Evolutionary conservation across 148 eudicot genomes (phyloP).

Genomic region (Polygonum maritimum): DNA sequence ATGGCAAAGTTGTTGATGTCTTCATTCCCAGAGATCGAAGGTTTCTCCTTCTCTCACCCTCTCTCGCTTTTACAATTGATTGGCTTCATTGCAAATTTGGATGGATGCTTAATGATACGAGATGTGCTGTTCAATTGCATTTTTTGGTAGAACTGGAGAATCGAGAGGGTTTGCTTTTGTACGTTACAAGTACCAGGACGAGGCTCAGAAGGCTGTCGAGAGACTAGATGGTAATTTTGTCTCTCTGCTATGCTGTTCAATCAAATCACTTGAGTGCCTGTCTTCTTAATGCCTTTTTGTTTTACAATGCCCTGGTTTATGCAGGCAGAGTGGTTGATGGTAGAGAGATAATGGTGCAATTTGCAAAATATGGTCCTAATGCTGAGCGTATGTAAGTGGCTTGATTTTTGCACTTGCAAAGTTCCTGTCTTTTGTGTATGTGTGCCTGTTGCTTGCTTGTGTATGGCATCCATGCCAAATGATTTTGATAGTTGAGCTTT

Average conservation of each 20-base stretch:
- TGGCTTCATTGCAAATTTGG: background rate
- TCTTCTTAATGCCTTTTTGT: background rate
- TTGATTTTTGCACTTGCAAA: background rate
- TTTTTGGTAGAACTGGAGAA: constrained; percentile 69
- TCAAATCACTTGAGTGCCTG: background rate
- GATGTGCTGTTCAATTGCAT: background rate
- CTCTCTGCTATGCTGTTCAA: background rate
- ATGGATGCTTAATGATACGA: background rate
- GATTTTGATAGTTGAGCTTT: background rate
- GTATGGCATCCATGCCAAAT: background rate
- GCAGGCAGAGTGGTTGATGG: constrained; percentile 47
- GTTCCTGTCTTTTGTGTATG: background rate
- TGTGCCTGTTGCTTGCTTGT: background rate
- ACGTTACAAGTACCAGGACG: constrained; percentile 58
- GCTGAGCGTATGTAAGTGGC: constrained; percentile 43
- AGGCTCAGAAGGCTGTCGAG: constrained; percentile 56
- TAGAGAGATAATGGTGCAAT: constrained; percentile 48
- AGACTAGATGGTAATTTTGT: constrained; percentile 36
- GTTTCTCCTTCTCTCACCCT: constrained; percentile 12
- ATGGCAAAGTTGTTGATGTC: constrained; percentile 74
- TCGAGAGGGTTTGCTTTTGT: constrained; percentile 98
- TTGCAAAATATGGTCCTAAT: constrained; percentile 49
- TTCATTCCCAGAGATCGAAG: constrained; percentile 77
- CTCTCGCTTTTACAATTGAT: background rate
- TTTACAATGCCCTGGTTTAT: background rate